These are phyloP conservation scores for Hemileccinum rubropunctum DNA, from an alignment of 768 basidiomycete genomes.

Conservation along the genomic window DNA sequence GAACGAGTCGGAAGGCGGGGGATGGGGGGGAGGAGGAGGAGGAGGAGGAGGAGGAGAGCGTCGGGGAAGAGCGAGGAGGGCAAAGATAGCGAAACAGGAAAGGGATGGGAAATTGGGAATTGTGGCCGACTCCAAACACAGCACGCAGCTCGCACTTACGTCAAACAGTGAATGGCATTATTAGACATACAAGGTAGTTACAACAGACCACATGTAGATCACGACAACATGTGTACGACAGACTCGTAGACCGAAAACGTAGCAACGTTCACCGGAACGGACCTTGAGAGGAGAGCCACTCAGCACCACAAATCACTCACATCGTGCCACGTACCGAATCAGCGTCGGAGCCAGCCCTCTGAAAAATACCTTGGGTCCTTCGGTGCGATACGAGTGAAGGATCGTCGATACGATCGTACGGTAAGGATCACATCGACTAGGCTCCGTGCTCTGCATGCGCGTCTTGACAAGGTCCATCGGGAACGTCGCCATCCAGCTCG, in stretches of 20 bases:
- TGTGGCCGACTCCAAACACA: slow-evolving; percentile 20
- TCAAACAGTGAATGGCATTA: too few species aligned
- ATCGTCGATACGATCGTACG: slow-evolving; percentile 58
- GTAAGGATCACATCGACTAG: slow-evolving; percentile 45
- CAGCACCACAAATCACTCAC: too few species aligned
- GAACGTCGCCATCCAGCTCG: slow-evolving; percentile 80
- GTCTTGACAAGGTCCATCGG: slow-evolving; percentile 91
- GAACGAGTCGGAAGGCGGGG: background rate
- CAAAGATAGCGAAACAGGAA: slow-evolving; percentile 9
- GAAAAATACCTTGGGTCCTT: slow-evolving; percentile 71
- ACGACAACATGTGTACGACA: slow-evolving; percentile 40
- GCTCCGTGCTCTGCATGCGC: slow-evolving; percentile 61
- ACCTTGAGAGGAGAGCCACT: too few species aligned
- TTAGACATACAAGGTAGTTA: too few species aligned
- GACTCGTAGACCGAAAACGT: slow-evolving; percentile 74
- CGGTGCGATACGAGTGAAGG: slow-evolving; percentile 54
- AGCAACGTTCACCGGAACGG: slow-evolving; percentile 85
- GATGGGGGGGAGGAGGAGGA: background rate
- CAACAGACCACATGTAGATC: slow-evolving; percentile 6
- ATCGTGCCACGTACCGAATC: slow-evolving; percentile 57
- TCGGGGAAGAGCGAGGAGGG: slow-evolving; percentile 15
- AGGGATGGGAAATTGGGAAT: too few species aligned
- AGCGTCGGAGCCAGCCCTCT: slow-evolving; percentile 78
- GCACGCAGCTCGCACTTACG: slow-evolving; percentile 20
- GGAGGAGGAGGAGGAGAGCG: background rate